Evolutionary conservation across 2,329 filamentous ascomycete species (phyloP), one percentile per base, ranked within the genome.

Genomic region (Xylaria sp.): DNA sequence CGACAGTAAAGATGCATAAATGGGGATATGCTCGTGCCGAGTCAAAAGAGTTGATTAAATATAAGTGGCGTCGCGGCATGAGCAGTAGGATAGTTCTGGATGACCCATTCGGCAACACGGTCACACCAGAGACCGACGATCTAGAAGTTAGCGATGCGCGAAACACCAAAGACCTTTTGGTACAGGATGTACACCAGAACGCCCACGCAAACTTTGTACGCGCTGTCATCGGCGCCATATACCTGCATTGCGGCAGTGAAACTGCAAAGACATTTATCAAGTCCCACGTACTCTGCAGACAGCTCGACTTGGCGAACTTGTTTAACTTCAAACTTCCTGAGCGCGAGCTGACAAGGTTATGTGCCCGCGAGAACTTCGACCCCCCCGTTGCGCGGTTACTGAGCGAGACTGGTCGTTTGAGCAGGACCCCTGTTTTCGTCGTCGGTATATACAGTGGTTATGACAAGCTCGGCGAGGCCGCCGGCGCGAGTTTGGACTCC

Each of bases 391-490:
- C 95, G 15, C 87, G 94, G 60, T 85, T 99, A 57, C 85, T 97
- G 70, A 92, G 89, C 71, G 95, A 99, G 82, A 98, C 95, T 3
- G 95, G 95, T 75, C 88, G 95, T 61, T 77, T 85, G 69, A 95
- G 91, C 72, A 87, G 91, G 75, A 91, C 91, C 62, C 94, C 95
- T 15, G 95, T 99, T 15, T 98, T 90, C 73, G 88, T 97, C 31
- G 94, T 99, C 14, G 95, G 94, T 61, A 94, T 99, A 65, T 99
- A 91, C 81, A 96, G 91, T 69, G 95, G 94, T 54, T 83, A 84
- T 64, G 94, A 99, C 76, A 94, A 95, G 84, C 83, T 99, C 43
- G 95, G 94, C 59, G 94, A 99, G 80, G 95, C 89, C n/a, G 84
- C 89, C 19, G 95, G 91, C 23, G 81, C 89, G 51, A 94, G 86